phyloP scores from a whole-genome alignment of 2,329 filamentous ascomycete genomes.

The Pseudogymnoascus verrucosus region DNA sequence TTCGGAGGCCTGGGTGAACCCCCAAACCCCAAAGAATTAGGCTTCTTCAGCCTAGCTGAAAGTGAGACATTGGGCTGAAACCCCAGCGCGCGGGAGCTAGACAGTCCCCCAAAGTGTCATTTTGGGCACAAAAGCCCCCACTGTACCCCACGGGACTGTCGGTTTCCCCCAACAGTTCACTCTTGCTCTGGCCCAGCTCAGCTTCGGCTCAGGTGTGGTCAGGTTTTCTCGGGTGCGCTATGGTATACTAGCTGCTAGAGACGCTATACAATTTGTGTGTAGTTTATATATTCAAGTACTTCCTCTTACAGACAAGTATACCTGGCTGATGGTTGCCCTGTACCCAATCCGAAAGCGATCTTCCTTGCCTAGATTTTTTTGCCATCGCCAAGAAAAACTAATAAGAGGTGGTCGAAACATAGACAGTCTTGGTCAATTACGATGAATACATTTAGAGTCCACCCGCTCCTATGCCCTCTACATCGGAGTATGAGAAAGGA shows the following conservation, averaged over 20 bases:
- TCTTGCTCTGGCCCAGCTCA: not conserved
- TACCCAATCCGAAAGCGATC: not conserved
- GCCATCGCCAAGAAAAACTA: not conserved
- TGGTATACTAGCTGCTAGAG: not conserved
- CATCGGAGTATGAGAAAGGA: not conserved
- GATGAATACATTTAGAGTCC: not conserved
- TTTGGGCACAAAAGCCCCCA: too few relatives aligned
- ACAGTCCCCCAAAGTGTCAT: too few relatives aligned
- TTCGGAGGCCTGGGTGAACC: too few relatives aligned
- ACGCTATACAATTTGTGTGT: not conserved
- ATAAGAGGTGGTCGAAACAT: not conserved
- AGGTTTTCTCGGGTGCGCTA: not conserved
- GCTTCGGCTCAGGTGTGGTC: not conserved
- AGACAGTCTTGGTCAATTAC: not conserved
- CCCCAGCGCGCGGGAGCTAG: too few relatives aligned
- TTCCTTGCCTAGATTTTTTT: not conserved
- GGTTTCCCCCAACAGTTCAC: not conserved
- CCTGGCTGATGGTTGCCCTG: not conserved
- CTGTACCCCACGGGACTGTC: too few relatives aligned
- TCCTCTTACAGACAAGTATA: not conserved
- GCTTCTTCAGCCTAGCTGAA: too few relatives aligned
- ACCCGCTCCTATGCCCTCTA: not conserved
- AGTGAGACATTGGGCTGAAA: too few relatives aligned
- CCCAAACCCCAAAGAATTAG: too few relatives aligned
- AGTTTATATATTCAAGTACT: not conserved